Evolutionary conservation across 2,329 filamentous ascomycete species (phyloP).

Genomic region (Apiospora arundinis): DNA sequence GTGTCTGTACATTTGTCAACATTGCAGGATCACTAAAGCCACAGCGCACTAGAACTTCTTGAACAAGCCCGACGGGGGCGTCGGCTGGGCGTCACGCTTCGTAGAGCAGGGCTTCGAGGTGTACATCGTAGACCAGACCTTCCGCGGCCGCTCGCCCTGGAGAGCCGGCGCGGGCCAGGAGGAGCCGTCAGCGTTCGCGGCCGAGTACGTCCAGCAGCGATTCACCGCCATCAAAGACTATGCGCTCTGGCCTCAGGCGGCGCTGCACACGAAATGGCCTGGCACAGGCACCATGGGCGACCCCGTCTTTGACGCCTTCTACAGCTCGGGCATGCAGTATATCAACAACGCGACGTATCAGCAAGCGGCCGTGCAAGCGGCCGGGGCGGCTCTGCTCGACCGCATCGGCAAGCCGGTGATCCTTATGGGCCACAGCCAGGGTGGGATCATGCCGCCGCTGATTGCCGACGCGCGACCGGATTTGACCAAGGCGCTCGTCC

Average conservation of each 20-base stretch:
- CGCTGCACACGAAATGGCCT: conserved; percentile 51
- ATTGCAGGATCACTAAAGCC: background rate
- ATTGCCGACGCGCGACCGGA: conserved; percentile 48
- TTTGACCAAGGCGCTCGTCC: conserved; percentile 48
- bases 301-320: conserved; percentile 49
- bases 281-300: conserved; percentile 48
- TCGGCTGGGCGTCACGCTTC: conserved; percentile 56
- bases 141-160: conserved; percentile 52
- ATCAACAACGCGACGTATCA: conserved; percentile 41
- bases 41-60: conserved; percentile 46
- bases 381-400: conserved; percentile 50
- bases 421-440: conserved; percentile 54
- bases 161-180: conserved; percentile 37
- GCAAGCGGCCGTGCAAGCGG: conserved; percentile 45
- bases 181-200: conserved; percentile 37
- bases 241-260: conserved; percentile 47
- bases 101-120: conserved; percentile 51
- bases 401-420: conserved; percentile 47
- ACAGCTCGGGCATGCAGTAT: conserved; percentile 47
- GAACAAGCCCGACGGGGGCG: conserved; percentile 54
- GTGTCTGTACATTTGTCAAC: background rate
- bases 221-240: conserved; percentile 45
- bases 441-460: conserved; percentile 49
- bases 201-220: conserved; percentile 42
- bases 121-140: conserved; percentile 54